phyloP scores from a whole-genome alignment of 257 asterid genomes.

The Solanum chilense region DNA sequence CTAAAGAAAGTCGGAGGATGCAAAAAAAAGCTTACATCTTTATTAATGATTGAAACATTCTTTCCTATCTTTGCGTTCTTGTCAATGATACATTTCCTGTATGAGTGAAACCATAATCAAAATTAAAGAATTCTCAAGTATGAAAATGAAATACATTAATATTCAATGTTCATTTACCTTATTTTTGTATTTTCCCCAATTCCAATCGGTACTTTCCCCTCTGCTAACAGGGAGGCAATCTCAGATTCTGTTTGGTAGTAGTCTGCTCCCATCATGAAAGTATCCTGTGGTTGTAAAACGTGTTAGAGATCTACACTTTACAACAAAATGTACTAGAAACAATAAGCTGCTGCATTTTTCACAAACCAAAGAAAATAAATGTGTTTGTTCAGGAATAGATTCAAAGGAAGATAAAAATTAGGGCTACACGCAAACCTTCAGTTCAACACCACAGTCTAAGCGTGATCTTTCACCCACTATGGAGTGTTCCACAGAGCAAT shows the following conservation, averaged over 20 bases:
- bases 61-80: conserved; percentile 86
- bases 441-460: conserved; percentile 73
- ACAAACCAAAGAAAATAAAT: background rate
- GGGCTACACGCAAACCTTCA: conserved; percentile 38
- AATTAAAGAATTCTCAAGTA: background rate
- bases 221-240: conserved; percentile 75
- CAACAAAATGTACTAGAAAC: background rate
- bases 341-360: background rate
- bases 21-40: conserved; percentile 44
- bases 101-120: background rate
- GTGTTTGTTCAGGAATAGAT: background rate
- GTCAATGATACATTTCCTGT: conserved; percentile 85
- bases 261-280: conserved; percentile 92
- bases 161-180: conserved; percentile 33
- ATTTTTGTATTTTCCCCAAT: conserved; percentile 77
- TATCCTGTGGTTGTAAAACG: conserved; percentile 37
- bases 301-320: background rate
- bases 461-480: conserved; percentile 95
- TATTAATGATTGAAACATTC: conserved; percentile 71
- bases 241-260: conserved; percentile 84
- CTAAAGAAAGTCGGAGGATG: background rate
- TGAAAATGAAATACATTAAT: background rate
- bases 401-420: background rate
- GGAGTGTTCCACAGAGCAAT: conserved; percentile 72
- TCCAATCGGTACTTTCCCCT: conserved; percentile 80